Evolutionary conservation across 2,329 filamentous ascomycete species (phyloP).

Genomic region (Fusarium brachygibbosum): DNA sequence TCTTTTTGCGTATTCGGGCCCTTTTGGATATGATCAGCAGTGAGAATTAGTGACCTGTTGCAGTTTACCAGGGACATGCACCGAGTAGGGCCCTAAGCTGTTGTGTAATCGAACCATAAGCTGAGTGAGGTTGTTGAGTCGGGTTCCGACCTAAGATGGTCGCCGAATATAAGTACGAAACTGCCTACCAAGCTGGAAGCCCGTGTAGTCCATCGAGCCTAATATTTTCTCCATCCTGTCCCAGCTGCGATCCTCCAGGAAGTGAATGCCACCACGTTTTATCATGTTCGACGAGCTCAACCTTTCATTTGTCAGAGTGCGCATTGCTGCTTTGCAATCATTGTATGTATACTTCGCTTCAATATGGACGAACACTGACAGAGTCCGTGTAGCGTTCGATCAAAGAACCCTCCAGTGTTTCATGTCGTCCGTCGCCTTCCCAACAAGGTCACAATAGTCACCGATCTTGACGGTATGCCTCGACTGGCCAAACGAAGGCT

Average conservation of each 20-base stretch:
- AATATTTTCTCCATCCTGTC: neutral
- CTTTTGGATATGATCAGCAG: too few species aligned
- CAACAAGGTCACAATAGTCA: slow-evolving; percentile 45
- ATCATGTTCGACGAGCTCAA: slow-evolving; percentile 59
- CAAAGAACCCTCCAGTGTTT: slow-evolving; percentile 7
- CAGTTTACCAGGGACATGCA: neutral
- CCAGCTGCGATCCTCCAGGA: neutral
- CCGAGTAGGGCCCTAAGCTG: slow-evolving; percentile 1
- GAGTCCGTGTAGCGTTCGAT: slow-evolving; percentile 20
- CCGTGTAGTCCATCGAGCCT: neutral
- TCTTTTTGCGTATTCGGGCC: neutral
- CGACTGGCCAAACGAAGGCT: slow-evolving; percentile 45
- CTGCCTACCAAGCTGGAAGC: neutral
- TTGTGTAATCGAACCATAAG: slow-evolving; percentile 25
- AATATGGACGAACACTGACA: neutral
- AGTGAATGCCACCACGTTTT: neutral
- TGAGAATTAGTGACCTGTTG: neutral
- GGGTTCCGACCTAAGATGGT: slow-evolving; percentile 20
- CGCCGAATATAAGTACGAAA: neutral
- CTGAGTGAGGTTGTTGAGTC: slow-evolving; percentile 23
- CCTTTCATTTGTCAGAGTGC: slow-evolving; percentile 59
- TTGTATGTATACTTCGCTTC: slow-evolving; percentile 57
- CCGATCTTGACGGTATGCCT: slow-evolving; percentile 30
- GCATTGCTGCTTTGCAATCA: slow-evolving; percentile 63
- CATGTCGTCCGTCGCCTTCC: slow-evolving; percentile 43